Conservation (phyloP, 345 rosid species). For the Garcia nutans region DNA sequence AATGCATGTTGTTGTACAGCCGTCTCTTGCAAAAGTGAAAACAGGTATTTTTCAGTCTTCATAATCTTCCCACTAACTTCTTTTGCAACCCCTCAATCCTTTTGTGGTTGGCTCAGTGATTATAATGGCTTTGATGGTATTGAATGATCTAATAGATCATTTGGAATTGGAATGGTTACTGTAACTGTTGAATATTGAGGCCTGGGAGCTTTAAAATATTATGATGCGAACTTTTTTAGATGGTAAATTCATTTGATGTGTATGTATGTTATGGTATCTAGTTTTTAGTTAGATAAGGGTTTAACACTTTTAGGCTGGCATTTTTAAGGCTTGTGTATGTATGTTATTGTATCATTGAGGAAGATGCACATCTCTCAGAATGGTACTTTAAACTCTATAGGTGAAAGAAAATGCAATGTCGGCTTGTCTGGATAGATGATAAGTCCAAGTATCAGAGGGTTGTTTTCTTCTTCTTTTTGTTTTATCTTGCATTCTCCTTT, state of each 20-base stretch:
- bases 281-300: not conserved
- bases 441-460: not conserved
- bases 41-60: constrained; percentile 42
- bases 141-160: not conserved
- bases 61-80: not conserved
- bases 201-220: not conserved
- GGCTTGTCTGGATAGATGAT: not conserved
- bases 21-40: constrained; percentile 62
- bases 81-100: not conserved
- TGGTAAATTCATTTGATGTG: not conserved
- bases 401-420: no score
- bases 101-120: constrained; percentile 3
- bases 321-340: not conserved
- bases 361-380: not conserved
- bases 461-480: not conserved
- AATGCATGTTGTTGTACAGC: constrained; percentile 95
- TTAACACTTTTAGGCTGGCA: not conserved
- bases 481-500: not conserved
- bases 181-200: no score
- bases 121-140: not conserved
- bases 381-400: not conserved
- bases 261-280: not conserved
- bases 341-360: not conserved
- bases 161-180: not conserved
- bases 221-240: constrained; percentile 1